These are phyloP conservation scores for Warburgia ugandensis DNA, from an alignment of 164 flowering plant species.

Conservation along the genomic window DNA sequence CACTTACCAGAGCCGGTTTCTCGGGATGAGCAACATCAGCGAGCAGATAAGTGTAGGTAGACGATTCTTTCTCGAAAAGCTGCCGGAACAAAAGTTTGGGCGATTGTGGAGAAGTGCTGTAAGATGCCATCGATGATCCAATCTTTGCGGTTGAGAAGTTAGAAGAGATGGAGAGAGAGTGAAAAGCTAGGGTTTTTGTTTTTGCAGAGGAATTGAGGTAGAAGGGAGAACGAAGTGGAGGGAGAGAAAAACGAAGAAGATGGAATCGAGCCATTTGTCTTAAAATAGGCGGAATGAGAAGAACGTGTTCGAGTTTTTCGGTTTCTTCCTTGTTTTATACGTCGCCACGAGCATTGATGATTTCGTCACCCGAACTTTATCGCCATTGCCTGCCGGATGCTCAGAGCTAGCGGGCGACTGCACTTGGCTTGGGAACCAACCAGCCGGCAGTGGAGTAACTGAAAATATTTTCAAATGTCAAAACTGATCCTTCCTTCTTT, in stretches of 20 bases:
- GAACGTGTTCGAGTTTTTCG: too few relatives aligned
- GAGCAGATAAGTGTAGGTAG: slow-evolving; percentile 85
- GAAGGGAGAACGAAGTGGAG: too few relatives aligned
- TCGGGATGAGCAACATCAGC: slow-evolving; percentile 83
- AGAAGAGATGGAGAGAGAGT: neutral
- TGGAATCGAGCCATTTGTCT: slow-evolving; percentile 1
- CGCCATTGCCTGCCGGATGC: too few relatives aligned
- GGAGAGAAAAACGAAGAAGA: neutral
- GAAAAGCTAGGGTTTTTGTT: slow-evolving; percentile 1
- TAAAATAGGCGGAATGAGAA: too few relatives aligned
- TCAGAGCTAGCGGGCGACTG: too few relatives aligned
- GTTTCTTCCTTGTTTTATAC: neutral
- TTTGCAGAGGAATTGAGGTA: too few relatives aligned
- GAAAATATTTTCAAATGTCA: too few relatives aligned
- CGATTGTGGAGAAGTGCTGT: slow-evolving; percentile 27
- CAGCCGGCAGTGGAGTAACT: too few relatives aligned
- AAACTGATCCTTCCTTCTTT: too few relatives aligned
- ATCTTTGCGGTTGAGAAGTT: neutral
- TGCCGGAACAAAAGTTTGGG: slow-evolving; percentile 51
- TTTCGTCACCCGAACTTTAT: too few relatives aligned
- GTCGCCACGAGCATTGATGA: too few relatives aligned
- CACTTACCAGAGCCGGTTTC: slow-evolving; percentile 72
- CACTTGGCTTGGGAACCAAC: too few relatives aligned
- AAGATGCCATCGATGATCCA: slow-evolving; percentile 21
- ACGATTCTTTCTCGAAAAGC: slow-evolving; percentile 51